Evolutionary conservation across 306 rosid species (phyloP).

Genomic region (Inga oerstediana): DNA sequence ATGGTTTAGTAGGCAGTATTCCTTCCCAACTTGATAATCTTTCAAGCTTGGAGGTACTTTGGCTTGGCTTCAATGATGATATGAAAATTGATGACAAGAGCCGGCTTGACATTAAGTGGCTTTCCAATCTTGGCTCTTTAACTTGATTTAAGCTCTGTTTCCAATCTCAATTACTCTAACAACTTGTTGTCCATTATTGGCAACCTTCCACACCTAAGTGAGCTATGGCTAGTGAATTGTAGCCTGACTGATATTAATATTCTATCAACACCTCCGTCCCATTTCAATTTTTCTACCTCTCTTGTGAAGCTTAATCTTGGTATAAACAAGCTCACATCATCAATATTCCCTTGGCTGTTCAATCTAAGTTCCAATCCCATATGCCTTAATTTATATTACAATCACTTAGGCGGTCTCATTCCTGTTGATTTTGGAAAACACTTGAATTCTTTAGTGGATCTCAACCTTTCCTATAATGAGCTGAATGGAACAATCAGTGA

Average conservation of each 20-base stretch:
- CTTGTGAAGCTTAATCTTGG: background rate
- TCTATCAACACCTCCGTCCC: background rate
- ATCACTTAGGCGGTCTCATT: background rate
- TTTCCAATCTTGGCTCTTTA: background rate
- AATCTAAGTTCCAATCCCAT: background rate
- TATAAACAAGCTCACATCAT: background rate
- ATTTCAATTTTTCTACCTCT: background rate
- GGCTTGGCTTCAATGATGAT: background rate
- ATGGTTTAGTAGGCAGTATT: background rate
- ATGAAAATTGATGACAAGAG: background rate
- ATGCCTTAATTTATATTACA: accelerated
- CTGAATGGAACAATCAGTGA: background rate
- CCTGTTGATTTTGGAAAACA: background rate
- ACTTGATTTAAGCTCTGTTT: background rate
- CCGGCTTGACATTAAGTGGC: background rate
- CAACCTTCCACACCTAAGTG: background rate
- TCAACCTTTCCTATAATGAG: background rate
- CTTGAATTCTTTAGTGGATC: background rate
- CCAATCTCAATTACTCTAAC: background rate
- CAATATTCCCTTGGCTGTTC: background rate
- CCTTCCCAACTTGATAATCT: background rate
- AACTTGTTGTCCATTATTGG: background rate
- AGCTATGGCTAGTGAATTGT: background rate
- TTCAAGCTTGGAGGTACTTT: background rate
- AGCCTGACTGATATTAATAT: background rate